These are phyloP conservation scores for Rhazya stricta DNA, from an alignment of 257 asterid genomes.

Conservation along the genomic window DNA sequence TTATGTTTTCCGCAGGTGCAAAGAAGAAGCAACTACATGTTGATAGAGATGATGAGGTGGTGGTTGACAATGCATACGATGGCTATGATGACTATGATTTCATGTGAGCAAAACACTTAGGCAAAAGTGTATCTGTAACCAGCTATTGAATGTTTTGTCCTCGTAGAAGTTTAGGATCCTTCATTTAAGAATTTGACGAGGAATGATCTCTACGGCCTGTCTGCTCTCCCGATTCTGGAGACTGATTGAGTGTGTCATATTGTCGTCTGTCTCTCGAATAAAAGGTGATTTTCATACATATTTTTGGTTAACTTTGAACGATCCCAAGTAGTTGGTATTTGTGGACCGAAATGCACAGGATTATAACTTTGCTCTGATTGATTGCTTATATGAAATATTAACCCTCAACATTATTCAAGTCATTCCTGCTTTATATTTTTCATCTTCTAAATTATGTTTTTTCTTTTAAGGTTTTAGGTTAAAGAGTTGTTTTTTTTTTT, in stretches of 20 bases:
- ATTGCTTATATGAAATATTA: neutral
- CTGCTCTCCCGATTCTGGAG: slow-evolving; percentile 39
- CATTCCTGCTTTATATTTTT: neutral
- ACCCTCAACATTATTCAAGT: neutral
- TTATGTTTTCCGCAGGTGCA: slow-evolving; percentile 44
- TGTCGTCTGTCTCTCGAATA: slow-evolving; percentile 22
- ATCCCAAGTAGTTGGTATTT: neutral
- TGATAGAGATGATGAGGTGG: slow-evolving; percentile 66
- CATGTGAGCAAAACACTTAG: slow-evolving; percentile 50
- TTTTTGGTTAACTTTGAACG: neutral
- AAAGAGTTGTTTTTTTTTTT: too few species aligned
- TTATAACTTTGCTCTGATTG: neutral
- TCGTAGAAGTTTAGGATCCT: slow-evolving; percentile 14
- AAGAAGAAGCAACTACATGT: slow-evolving; percentile 82
- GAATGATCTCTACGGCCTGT: slow-evolving; percentile 28
- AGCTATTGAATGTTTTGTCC: slow-evolving; percentile 11
- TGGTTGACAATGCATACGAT: slow-evolving; percentile 35
- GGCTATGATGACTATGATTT: slow-evolving; percentile 76
- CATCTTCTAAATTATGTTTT: too few species aligned
- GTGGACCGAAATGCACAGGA: neutral
- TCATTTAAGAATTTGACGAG: slow-evolving; percentile 25
- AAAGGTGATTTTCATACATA: neutral
- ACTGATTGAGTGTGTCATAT: slow-evolving; percentile 31
- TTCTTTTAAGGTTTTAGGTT: too few species aligned
- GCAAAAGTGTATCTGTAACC: slow-evolving; percentile 1